Evolutionary conservation across 176 grass and related monocot species (phyloP).

Genomic region (Cymbopogon citratus): DNA sequence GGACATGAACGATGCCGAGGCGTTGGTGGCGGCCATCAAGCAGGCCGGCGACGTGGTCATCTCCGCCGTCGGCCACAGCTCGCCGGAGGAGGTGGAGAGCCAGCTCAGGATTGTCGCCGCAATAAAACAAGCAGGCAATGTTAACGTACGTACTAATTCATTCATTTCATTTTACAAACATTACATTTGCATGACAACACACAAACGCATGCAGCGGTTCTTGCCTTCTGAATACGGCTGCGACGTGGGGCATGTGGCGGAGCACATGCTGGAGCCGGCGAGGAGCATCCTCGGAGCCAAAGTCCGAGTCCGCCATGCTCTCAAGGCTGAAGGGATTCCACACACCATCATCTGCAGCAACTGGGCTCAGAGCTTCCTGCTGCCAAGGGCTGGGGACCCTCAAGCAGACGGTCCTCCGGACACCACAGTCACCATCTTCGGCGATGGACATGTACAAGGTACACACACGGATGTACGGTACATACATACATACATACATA

Average conservation of each 20-base stretch:
- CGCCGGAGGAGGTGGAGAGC: not conserved
- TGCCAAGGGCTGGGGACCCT: conserved; percentile 21
- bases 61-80: conserved; percentile 23
- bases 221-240: conserved; percentile 4
- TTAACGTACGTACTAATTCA: too few species aligned
- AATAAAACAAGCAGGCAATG: too few species aligned
- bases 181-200: too few species aligned
- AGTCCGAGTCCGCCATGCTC: not conserved
- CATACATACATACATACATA: too few species aligned
- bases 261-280: not conserved
- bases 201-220: not conserved
- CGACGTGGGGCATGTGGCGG: not conserved
- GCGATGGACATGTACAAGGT: conserved; percentile 21
- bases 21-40: conserved; percentile 41
- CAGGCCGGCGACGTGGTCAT: conserved; percentile 34
- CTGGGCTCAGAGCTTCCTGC: not conserved
- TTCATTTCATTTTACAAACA: too few species aligned
- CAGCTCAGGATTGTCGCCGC: too few species aligned
- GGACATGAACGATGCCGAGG: conserved; percentile 22
- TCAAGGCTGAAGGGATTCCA: conserved; percentile 20
- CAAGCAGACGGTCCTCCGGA: conserved; percentile 5
- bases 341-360: conserved; percentile 23
- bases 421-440: conserved; percentile 18
- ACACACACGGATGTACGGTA: too few species aligned
- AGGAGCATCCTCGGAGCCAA: conserved; percentile 10